Conservation (phyloP, 306 rosid genomes). For the Citrullus colocynthis region DNA sequence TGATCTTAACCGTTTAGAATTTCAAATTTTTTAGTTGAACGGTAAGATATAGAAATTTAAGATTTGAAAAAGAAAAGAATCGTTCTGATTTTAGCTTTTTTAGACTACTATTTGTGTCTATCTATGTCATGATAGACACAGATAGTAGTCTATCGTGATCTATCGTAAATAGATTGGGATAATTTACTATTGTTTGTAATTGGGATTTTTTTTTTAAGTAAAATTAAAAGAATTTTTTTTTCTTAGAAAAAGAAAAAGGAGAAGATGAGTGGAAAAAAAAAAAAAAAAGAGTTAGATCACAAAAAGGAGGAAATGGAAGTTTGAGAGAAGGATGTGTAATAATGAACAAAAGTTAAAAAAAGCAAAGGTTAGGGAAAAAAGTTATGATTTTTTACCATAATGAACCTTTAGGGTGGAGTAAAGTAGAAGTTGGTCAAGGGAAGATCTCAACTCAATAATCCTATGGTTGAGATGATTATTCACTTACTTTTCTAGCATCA, state of each 20-base stretch:
- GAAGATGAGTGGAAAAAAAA: not conserved
- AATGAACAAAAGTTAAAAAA: not conserved
- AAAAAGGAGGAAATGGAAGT: not conserved
- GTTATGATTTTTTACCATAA: not conserved
- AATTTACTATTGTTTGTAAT: no score
- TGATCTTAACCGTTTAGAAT: no score
- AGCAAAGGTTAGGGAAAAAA: not conserved
- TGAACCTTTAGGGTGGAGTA: not conserved
- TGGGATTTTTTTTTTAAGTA: no score
- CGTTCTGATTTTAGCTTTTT: not conserved
- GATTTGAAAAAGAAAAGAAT: not conserved
- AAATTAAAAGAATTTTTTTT: no score
- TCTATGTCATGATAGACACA: no score
- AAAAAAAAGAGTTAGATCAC: not conserved
- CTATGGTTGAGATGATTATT: not conserved
- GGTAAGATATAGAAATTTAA: no score
- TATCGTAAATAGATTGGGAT: no score
- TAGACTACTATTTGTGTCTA: no score
- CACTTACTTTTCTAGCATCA: not conserved
- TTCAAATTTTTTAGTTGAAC: no score
- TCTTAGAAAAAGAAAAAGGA: not conserved
- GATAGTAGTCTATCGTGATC: no score
- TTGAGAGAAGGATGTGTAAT: not conserved
- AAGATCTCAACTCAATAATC: conserved; percentile 7
- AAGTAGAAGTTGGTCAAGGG: not conserved